phyloP scores from a whole-genome alignment of 176 grass and related monocot genomes.

The Triticum urartu region DNA sequence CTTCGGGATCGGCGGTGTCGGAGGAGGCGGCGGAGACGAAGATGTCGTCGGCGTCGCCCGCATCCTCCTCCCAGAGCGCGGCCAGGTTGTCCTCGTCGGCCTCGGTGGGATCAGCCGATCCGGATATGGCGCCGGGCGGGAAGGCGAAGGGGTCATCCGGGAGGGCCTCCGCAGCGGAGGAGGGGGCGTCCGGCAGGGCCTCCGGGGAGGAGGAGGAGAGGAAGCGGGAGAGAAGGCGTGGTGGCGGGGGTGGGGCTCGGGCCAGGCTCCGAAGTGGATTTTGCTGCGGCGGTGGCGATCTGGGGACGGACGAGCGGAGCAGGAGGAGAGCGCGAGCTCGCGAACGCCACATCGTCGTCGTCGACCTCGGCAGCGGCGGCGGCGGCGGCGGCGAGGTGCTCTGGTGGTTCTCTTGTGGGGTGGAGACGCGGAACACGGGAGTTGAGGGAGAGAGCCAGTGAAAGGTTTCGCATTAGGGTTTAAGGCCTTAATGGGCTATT shows the following conservation, averaged over 20 bases:
- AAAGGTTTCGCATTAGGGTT: too few species aligned
- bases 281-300: background rate
- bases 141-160: background rate
- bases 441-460: too few species aligned
- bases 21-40: conserved; percentile 33
- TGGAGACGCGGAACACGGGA: too few species aligned
- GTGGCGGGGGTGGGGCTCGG: background rate
- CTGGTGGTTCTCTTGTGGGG: background rate
- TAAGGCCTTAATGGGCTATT: too few species aligned
- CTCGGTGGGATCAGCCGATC: conserved; percentile 11
- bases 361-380: conserved; percentile 13
- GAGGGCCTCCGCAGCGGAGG: background rate
- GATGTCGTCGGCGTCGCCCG: conserved; percentile 45
- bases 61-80: conserved; percentile 63
- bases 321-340: conserved; percentile 64
- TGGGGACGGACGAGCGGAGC: conserved; percentile 45
- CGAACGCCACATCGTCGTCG: conserved; percentile 72
- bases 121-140: background rate
- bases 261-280: conserved; percentile 17
- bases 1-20: conserved; percentile 20
- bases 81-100: conserved; percentile 49
- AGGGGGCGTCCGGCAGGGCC: conserved; percentile 22
- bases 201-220: conserved; percentile 57
- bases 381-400: background rate
- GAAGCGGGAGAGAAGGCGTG: conserved; percentile 38